Conservation (phyloP, 1,139 yeast genomes). For the Hemisphaericaspora lyxosophila region DNA sequence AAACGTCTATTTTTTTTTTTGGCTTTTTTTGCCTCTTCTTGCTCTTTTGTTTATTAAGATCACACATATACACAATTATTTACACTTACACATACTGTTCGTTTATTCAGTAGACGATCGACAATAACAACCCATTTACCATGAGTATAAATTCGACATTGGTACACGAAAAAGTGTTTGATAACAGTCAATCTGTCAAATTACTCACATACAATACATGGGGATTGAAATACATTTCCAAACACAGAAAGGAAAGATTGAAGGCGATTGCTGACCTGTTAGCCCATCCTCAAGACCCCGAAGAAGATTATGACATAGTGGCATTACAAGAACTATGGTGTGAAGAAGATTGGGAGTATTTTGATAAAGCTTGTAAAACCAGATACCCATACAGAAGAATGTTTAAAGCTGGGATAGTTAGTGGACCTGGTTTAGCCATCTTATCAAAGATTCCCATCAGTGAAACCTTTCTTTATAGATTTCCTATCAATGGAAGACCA, state of each 20-base stretch:
- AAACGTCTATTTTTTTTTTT: not conserved
- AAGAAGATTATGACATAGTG: conserved; percentile 69
- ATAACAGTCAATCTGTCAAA: conserved; percentile 26
- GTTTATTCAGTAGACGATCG: not conserved
- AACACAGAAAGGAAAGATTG: conserved; percentile 61
- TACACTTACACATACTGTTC: not conserved
- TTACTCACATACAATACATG: conserved; percentile 75
- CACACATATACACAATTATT: not conserved
- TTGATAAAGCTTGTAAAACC: conserved; percentile 45
- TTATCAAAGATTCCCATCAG: conserved; percentile 82
- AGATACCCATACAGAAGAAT: conserved; percentile 65
- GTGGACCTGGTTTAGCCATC: conserved; percentile 93
- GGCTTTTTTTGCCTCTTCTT: not conserved
- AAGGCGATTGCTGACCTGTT: conserved; percentile 71
- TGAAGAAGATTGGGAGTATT: conserved; percentile 72
- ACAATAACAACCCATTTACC: not conserved
- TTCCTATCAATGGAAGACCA: conserved; percentile 92
- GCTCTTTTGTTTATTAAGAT: too few relatives aligned
- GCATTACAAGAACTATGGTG: conserved; percentile 96
- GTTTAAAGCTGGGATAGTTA: conserved; percentile 77
- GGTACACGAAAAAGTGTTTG: not conserved
- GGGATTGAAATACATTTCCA: conserved; percentile 87
- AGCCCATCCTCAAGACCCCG: conserved; percentile 35
- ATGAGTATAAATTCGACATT: conserved; percentile 4
- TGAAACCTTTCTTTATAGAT: conserved; percentile 74